Percentiles rank a stretch among this genome's conserved stretches.
phyloP scores from a whole-genome alignment of 176 grass and related monocot species.

The Musa acuminata region DNA sequence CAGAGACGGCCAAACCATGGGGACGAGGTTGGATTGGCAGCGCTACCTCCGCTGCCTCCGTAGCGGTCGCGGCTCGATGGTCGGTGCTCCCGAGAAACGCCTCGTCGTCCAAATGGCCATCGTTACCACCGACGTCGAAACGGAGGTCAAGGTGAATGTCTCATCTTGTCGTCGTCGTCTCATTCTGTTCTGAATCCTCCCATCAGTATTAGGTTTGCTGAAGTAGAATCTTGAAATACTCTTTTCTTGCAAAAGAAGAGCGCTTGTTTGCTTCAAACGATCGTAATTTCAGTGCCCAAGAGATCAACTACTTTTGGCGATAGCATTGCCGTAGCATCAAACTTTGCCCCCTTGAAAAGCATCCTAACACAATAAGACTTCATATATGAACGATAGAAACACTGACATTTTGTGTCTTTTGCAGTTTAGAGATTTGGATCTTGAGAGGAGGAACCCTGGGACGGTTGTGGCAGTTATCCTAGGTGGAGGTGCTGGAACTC shows the following conservation, averaged over 20 bases:
- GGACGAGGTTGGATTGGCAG: not conserved
- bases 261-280: too few species aligned
- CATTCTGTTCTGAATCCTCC: not conserved
- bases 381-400: too few species aligned
- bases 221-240: not conserved
- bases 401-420: not conserved
- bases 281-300: too few species aligned
- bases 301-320: not conserved
- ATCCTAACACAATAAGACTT: too few species aligned
- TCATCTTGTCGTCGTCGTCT: not conserved
- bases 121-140: not conserved
- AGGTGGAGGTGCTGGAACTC: conserved; percentile 73
- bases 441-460: conserved; percentile 36
- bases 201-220: not conserved
- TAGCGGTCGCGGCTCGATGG: not conserved
- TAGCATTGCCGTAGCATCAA: not conserved
- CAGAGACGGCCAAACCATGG: conserved; percentile 7
- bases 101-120: not conserved
- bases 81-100: not conserved
- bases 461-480: conserved; percentile 87
- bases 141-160: not conserved
- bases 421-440: conserved; percentile 43
- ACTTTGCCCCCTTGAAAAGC: too few species aligned
- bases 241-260: not conserved
- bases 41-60: not conserved